A percentile compares a stretch with the other conserved stretches of the same genome.
Evolutionary conservation across 2,329 filamentous ascomycete species (phyloP).

Genomic region (Fragosphaeria purpurea): DNA sequence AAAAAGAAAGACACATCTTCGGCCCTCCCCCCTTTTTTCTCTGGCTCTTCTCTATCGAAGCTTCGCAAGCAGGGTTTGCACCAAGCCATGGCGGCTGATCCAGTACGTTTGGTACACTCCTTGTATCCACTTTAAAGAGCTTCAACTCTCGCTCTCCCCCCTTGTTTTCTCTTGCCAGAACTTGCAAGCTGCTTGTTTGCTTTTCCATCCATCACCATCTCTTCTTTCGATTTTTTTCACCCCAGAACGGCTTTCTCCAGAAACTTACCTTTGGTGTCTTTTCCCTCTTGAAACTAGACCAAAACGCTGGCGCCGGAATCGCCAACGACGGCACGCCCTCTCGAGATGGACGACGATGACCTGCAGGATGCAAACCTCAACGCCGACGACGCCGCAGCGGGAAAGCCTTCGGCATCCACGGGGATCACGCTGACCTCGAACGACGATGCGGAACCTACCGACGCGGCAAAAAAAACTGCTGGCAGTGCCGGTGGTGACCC

Average conservation of each 20-base stretch:
- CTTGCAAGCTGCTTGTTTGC: not conserved
- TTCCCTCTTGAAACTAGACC: conserved; percentile 9
- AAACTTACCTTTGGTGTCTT: too few species aligned
- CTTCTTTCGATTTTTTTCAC: not conserved
- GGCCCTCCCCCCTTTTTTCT: too few species aligned
- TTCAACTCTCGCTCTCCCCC: not conserved
- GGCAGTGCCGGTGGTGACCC: conserved; percentile 17
- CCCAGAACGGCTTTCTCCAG: too few species aligned
- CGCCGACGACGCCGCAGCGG: conserved; percentile 29
- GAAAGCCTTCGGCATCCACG: conserved; percentile 15
- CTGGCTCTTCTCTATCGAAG: too few species aligned
- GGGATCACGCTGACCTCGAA: conserved; percentile 15
- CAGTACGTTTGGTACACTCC: conserved; percentile 10
- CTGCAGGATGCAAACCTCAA: conserved; percentile 49
- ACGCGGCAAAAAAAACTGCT: too few species aligned
- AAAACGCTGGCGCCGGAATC: conserved; percentile 47
- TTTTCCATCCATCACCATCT: too few species aligned
- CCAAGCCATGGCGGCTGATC: conserved; percentile 8
- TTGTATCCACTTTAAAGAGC: conserved; percentile 6
- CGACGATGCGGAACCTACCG: conserved; percentile 24
- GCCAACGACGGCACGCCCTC: conserved; percentile 53
- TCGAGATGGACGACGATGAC: conserved; percentile 63
- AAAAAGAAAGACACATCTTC: too few species aligned
- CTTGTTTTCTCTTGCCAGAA: not conserved
- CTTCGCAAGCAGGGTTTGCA: too few species aligned